Conservation (phyloP, 129 eudicot species). For the Artemisia argyi region DNA sequence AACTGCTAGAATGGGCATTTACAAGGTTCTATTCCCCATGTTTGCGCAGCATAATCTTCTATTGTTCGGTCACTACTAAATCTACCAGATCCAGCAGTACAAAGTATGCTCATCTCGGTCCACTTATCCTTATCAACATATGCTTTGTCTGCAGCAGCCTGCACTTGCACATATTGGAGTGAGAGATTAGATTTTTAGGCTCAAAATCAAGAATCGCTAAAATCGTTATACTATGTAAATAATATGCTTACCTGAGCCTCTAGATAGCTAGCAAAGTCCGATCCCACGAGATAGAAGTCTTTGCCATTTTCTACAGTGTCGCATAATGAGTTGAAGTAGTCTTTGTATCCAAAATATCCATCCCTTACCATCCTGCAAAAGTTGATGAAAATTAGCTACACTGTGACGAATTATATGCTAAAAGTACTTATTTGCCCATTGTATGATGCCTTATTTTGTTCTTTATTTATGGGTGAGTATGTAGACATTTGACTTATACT, state of each 20-base stretch:
- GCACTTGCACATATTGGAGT: slow-evolving; percentile 7
- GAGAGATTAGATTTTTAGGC: background rate
- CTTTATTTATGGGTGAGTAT: background rate
- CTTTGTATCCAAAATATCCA: slow-evolving; percentile 55
- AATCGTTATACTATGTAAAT: background rate
- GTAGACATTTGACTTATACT: slow-evolving; percentile 12
- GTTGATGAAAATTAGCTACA: background rate
- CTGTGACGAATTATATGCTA: background rate
- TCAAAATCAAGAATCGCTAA: background rate
- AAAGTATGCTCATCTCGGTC: slow-evolving; percentile 54
- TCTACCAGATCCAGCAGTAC: slow-evolving; percentile 57
- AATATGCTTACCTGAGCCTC: slow-evolving; percentile 55
- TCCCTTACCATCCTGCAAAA: slow-evolving; percentile 54
- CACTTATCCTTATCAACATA: slow-evolving; percentile 52
- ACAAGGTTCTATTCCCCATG: slow-evolving; percentile 67
- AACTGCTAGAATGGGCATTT: slow-evolving; percentile 49
- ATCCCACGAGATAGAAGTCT: slow-evolving; percentile 59
- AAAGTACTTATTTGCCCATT: background rate
- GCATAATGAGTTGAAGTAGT: slow-evolving; percentile 57
- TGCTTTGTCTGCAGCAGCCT: slow-evolving; percentile 59
- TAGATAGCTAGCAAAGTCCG: slow-evolving; percentile 58
- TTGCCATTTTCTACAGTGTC: slow-evolving; percentile 48
- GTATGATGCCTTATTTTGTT: background rate
- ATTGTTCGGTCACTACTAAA: slow-evolving; percentile 62
- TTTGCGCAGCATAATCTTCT: slow-evolving; percentile 51